A percentile compares a stretch with the other conserved stretches of the same genome.
Evolutionary conservation across 208 protist genomes (phyloP).

Genomic region (Leishmania martiniquensis): DNA sequence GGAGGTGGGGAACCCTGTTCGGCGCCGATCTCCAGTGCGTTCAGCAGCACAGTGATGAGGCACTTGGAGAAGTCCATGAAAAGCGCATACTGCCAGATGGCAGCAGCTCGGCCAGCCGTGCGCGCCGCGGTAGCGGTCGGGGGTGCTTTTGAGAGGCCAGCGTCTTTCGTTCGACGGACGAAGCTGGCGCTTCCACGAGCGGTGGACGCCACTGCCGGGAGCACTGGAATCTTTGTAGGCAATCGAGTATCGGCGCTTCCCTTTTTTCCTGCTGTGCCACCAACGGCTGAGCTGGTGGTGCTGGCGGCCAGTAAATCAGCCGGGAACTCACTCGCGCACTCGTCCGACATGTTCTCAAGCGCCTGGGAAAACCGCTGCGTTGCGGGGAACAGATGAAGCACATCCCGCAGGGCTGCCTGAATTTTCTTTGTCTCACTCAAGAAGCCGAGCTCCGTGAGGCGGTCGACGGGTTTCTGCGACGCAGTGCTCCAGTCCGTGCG

Average conservation of each 20-base stretch:
- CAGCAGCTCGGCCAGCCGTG: background rate
- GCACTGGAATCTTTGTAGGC: background rate
- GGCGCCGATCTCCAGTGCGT: conserved; percentile 30
- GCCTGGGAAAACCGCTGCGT: conserved; percentile 9
- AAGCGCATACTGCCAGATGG: conserved; percentile 11
- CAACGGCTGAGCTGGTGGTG: background rate
- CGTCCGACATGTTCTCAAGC: conserved; percentile 11
- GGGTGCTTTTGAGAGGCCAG: background rate
- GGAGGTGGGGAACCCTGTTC: conserved; percentile 19
- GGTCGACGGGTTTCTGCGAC: conserved; percentile 3
- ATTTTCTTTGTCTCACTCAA: conserved; percentile 21
- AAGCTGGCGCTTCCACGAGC: background rate
- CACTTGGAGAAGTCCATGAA: conserved; percentile 32
- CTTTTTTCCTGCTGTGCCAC: conserved; percentile 3
- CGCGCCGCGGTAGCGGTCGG: background rate
- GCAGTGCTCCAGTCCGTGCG: conserved; percentile 2
- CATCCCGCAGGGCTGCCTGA: conserved; percentile 14
- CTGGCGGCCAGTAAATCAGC: conserved; percentile 4
- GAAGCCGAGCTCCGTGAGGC: conserved; percentile 18
- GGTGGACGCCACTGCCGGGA: background rate
- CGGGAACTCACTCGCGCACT: conserved; percentile 13
- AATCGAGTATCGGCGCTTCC: background rate
- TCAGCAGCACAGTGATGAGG: conserved; percentile 25
- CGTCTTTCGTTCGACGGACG: background rate
- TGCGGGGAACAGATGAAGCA: conserved; percentile 22